These are phyloP conservation scores for Vitis cinerea DNA, from an alignment of 164 flowering plant species.

Conservation along the genomic window DNA sequence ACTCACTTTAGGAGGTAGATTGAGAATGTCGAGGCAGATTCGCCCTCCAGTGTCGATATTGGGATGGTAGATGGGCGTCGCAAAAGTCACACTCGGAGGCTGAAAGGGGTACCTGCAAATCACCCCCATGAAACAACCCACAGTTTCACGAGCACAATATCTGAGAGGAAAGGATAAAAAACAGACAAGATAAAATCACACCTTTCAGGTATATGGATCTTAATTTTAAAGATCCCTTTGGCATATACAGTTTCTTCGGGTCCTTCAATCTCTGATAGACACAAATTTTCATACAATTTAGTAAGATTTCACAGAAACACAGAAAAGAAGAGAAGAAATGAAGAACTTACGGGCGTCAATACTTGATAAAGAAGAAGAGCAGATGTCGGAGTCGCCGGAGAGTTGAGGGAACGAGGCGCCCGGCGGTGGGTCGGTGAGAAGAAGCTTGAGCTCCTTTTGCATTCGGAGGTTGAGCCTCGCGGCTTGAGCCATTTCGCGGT, in stretches of 20 bases:
- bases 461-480: conserved; percentile 76
- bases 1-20: conserved; percentile 86
- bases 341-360: conserved; percentile 52
- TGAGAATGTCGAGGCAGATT: conserved; percentile 90
- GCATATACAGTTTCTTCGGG: conserved; percentile 80
- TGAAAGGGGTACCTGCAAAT: conserved; percentile 79
- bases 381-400: conserved; percentile 27
- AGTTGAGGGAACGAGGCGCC: conserved; percentile 66
- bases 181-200: conserved; percentile 8
- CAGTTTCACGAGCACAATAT: background rate
- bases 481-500: conserved; percentile 61
- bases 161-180: conserved; percentile 1
- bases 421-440: conserved; percentile 79
- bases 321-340: background rate
- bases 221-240: conserved; percentile 58
- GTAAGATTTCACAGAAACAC: background rate
- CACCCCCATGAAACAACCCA: background rate
- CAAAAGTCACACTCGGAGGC: conserved; percentile 81
- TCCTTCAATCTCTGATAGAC: conserved; percentile 58
- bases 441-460: conserved; percentile 88
- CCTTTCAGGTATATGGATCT: conserved; percentile 88
- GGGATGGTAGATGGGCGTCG: conserved; percentile 87
- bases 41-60: conserved; percentile 88
- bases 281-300: background rate
- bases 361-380: conserved; percentile 39